These are phyloP conservation scores for Hemileia vastatrix DNA, from an alignment of 1,284 basidiomycete species.

Conservation along the genomic window DNA sequence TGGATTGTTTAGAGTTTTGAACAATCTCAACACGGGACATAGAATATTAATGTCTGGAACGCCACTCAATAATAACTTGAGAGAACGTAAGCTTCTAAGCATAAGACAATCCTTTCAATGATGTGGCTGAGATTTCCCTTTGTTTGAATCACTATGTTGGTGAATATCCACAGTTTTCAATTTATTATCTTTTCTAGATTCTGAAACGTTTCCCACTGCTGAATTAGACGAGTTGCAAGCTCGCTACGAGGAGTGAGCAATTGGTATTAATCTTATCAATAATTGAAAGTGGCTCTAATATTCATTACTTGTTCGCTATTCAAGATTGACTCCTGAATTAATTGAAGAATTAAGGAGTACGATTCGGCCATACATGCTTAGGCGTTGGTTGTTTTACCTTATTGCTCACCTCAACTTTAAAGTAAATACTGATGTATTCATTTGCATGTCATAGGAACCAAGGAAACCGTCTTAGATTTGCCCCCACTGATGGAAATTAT, in stretches of 20 bases:
- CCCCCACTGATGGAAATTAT: constrained; percentile 53
- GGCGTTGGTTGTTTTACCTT: constrained; percentile 4
- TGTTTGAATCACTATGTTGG: neutral
- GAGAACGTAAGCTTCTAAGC: constrained; percentile 51
- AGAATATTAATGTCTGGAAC: constrained; percentile 92
- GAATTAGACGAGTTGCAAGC: constrained; percentile 18
- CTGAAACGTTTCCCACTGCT: constrained; percentile 3
- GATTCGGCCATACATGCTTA: constrained; percentile 24
- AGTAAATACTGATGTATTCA: neutral
- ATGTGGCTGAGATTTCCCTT: neutral
- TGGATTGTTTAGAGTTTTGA: constrained; percentile 70
- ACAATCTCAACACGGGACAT: constrained; percentile 66
- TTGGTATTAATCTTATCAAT: constrained; percentile 29
- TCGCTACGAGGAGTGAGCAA: constrained; percentile 24
- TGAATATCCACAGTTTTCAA: constrained; percentile 11
- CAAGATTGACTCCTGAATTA: constrained; percentile 34
- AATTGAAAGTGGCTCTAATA: constrained; percentile 30
- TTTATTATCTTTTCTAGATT: constrained; percentile 18
- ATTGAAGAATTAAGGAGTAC: constrained; percentile 25
- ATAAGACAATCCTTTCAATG: neutral
- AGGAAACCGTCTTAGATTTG: constrained; percentile 22
- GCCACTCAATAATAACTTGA: constrained; percentile 90
- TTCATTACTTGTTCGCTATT: constrained; percentile 29
- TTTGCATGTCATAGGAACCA: constrained; percentile 12
- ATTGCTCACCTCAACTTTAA: neutral